Evolutionary conservation across 2,329 filamentous ascomycete species (phyloP).

Genomic region (Cladosporium sp.): DNA sequence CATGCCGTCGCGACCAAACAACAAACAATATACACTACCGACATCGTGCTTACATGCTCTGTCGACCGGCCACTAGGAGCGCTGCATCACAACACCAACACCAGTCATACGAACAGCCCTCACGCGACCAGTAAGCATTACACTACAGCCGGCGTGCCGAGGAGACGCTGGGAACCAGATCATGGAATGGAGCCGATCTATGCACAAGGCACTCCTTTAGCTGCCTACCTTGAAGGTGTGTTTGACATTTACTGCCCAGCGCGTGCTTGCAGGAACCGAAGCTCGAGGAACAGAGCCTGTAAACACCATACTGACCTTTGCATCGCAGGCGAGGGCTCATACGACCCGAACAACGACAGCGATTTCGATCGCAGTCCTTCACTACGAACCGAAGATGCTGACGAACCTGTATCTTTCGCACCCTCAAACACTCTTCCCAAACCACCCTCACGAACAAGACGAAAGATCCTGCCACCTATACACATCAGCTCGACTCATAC

Average conservation of each 20-base stretch:
- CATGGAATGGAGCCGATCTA: conserved; percentile 78
- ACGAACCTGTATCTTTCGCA: conserved; percentile 9
- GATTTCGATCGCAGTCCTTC: conserved; percentile 14
- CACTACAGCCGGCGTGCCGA: background rate
- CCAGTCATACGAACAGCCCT: background rate
- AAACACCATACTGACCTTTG: conserved; percentile 10
- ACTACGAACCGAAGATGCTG: background rate
- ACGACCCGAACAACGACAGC: conserved; percentile 21
- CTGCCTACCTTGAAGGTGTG: conserved; percentile 83
- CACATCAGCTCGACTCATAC: background rate
- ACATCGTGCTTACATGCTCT: background rate
- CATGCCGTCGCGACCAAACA: background rate
- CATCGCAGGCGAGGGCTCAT: conserved; percentile 28
- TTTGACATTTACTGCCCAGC: conserved; percentile 12
- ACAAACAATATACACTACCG: background rate
- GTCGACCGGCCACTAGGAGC: background rate
- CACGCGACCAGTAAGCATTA: background rate
- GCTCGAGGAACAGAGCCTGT: background rate
- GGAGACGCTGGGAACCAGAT: conserved; percentile 1
- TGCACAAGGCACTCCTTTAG: conserved; percentile 81
- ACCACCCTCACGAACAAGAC: background rate
- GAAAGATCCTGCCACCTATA: conserved; percentile 16
- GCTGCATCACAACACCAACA: background rate
- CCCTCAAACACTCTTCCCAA: conserved; percentile 1
- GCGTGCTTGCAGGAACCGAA: background rate